Base-by-base conservation (phyloP, 306 rosid species). In the Pterocarpus macrocarpus region DNA sequence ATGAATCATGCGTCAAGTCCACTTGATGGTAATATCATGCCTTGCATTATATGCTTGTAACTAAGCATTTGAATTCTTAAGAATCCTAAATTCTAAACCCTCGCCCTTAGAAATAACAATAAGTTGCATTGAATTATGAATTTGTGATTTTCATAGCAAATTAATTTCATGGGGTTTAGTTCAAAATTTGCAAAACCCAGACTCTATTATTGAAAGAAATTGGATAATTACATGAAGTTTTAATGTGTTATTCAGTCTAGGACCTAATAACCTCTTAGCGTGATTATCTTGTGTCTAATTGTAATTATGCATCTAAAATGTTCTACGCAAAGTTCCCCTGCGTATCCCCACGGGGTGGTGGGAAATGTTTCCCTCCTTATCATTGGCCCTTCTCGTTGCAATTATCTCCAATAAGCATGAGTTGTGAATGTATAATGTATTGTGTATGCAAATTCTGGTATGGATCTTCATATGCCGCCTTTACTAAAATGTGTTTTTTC, bases 1-100 rank as follows among this genome's bases (percentile, higher is more conserved):
- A 64, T 70, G 80, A 90, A 88, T 82, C 90, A 88, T 64, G 92
- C 90, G 16, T 89, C 97, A 30, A 93, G 97, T 84, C 97, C 94
- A 35, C 80, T 86, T 76, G 98, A 93, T 85, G 99, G 99, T 95
- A 84, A 61, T 35, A 39, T 50, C 33, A 3, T 12, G 14, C 15
- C 53, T 47, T 47, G 7, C 10, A 9, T 3, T 47, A 47, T 47
- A 12, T 55, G 61, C 61, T 55, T 55, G 10, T n/a, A 50, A 4
- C 2, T 50, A 16, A 6, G 49, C 15, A 34, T 68, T 22, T 22
- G 28, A 22, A 22, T 22, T 22, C 28, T 22, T 22, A 22, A 22
- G 28, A 22, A 22, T 22, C 28, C 28, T 1, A 22, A 22, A 22
- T 22, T 22, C 28, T 22, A 50, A 33, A 8, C n/a, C 22, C 32